Conservation (phyloP, 768 basidiomycete genomes). For the Kondoa malvinella region DNA sequence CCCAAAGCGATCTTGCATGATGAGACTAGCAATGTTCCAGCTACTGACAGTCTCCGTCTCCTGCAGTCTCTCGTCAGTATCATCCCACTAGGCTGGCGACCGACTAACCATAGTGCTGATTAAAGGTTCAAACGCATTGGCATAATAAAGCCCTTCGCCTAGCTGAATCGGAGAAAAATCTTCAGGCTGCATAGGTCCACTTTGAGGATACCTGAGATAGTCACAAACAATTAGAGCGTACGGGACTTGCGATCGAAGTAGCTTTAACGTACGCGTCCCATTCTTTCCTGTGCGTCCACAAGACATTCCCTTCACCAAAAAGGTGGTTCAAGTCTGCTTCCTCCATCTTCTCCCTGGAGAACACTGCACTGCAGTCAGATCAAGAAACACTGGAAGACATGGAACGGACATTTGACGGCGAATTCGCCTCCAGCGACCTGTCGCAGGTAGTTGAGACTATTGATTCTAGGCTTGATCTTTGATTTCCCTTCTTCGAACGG, state of each 20-base stretch:
- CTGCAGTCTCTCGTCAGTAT: neutral
- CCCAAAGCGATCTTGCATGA: conserved; percentile 23
- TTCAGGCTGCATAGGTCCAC: conserved; percentile 32
- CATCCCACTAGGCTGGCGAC: conserved; percentile 32
- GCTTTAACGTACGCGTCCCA: conserved; percentile 31
- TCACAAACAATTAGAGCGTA: too few species aligned
- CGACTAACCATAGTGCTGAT: conserved; percentile 92
- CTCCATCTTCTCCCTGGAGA: conserved; percentile 36
- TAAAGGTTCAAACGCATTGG: conserved; percentile 77
- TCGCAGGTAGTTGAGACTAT: conserved; percentile 13
- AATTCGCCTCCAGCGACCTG: conserved; percentile 6
- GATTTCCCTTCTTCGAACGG: conserved; percentile 10
- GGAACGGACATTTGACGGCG: conserved; percentile 12
- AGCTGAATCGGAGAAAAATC: conserved; percentile 62
- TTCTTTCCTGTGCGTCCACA: conserved; percentile 69
- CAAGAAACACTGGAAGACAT: neutral
- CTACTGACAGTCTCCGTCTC: conserved; percentile 22
- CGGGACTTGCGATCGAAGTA: too few species aligned
- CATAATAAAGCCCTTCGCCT: conserved; percentile 65
- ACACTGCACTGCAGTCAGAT: neutral
- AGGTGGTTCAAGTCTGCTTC: conserved; percentile 43
- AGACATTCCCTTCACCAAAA: conserved; percentile 47
- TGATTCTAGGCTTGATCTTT: conserved; percentile 5
- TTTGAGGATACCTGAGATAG: too few species aligned
- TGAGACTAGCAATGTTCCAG: conserved; percentile 22